Evolutionary conservation across 306 rosid species (phyloP), one percentile per base, ranked within the genome.

Genomic region (Vicia faba): DNA sequence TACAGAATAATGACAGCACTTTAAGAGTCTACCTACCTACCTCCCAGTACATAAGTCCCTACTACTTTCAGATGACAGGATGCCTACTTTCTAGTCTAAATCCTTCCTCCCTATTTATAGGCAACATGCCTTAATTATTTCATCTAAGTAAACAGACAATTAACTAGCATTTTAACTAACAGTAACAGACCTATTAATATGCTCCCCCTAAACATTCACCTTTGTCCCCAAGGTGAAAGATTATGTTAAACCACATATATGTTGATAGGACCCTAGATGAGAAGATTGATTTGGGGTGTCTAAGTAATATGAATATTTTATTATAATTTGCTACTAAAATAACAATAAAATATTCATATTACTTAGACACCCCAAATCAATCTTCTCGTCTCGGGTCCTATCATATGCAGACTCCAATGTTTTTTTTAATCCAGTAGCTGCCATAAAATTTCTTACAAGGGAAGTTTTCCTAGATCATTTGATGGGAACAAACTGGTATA

Each of bases 101-200:
- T 55, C 61, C 61, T 16, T 25, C 38, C 61, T 55, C 61, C 15
- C 36, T 26, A 55, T 55, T 55, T 55, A 25, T 25, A 12, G 38
- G 61, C 15, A 55, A 55, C 61, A 55, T 13, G 61, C 36, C 36
- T 54, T 11, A 13, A 12, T 55, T 28, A 55, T 28, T 55, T 28
- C 39, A 26, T 55, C 36, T 28, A 54, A 54, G 13, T 54, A 26
- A 33, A 33, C 8, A 33, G 38, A 33, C 8, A 33, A 54, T 8
- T 12, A 54, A 54, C 61, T 12, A 13, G 7, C 60, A 14, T 54
- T 33, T 15, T 54, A 54, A 25, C 16, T 23, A 23, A 12, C 38
- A 3, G 61, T 8, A 49, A 49, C 57, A 18, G 20, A 8, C 55
- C 31, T 46, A 19, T 19, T 5, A 50, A 50, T 18, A 50, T 5